Base-by-base conservation (phyloP, 345 rosid genomes). In the Salix arbutifolia region DNA sequence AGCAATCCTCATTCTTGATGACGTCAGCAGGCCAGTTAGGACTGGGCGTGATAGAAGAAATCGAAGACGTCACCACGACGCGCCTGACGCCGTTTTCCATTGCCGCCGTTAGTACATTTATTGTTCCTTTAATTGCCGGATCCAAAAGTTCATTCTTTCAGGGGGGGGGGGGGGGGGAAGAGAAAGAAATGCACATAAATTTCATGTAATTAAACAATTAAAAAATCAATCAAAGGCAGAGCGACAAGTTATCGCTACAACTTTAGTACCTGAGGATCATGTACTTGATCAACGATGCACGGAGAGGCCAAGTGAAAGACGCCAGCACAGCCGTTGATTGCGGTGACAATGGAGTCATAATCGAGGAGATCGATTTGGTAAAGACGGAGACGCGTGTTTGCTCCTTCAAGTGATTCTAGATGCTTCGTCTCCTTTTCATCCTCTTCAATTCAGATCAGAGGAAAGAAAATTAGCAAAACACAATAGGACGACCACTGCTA, bases 241-340 rank as follows among this genome's bases (percentile, higher is more conserved):
- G 1, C 12, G 19, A 62, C 67, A 9, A 10, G 67, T 52, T 52
- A 71, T 16, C 8, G 9, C 19, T 60, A 16, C 6, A 38, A 38
- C 12, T 74, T 6, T 86, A 65, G 26, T 60, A 91, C 98, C 94
- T 96, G 87, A 3, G 97, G 98, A 73, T 96, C 94, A 4, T 48
- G 79, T 71, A 91, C 98, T 82, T 76, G 71, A 62, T 91, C 97
- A 71, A 93, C 90, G 80, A 80, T 91, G 88, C 94, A 91, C 13
- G 99, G 98, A 71, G 94, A 93, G 37, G 99, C 99, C 40, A 96
- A 88, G 82, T 96, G 98, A 87, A 96, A 93, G 44, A 93, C 92
- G 30, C 98, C 98, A 56, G 81, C 46, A 62, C 98, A 96, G 61
- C 94, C 94, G 35, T 62, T 71, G 83, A 91, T 74, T 6, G 97